Conservation (phyloP, 306 rosid species). For the Cicer cuneatum region DNA sequence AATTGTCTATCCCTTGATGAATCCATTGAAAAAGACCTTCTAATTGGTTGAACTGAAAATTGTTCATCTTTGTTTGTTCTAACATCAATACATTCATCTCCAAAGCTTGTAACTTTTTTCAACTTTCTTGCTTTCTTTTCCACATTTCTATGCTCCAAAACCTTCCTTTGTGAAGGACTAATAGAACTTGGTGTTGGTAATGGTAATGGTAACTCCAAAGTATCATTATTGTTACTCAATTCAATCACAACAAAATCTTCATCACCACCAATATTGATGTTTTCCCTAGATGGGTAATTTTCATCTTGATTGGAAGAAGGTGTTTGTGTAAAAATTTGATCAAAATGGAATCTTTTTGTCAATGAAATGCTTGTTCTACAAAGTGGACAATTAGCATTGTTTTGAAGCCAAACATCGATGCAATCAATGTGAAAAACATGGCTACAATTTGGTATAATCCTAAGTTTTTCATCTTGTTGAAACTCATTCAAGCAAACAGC, state of each 20-base stretch:
- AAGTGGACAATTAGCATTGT: constrained; percentile 94
- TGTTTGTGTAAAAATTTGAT: constrained; percentile 54
- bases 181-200: constrained; percentile 34
- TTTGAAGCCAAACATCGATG: constrained; percentile 93
- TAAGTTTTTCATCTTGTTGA: constrained; percentile 72
- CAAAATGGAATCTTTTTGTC: constrained; percentile 49
- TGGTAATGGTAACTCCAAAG: constrained; percentile 46
- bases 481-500: constrained; percentile 92
- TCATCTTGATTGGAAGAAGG: constrained; percentile 53
- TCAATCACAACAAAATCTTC: constrained; percentile 86
- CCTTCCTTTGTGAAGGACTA: constrained; percentile 54
- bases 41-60: constrained; percentile 77
- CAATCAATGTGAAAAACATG: constrained; percentile 93
- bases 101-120: constrained; percentile 79
- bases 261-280: constrained; percentile 42
- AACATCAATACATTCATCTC: constrained; percentile 83
- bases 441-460: constrained; percentile 82
- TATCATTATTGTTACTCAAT: constrained; percentile 50
- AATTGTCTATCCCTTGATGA: constrained; percentile 79
- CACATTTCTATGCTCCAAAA: constrained; percentile 40
- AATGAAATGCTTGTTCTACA: constrained; percentile 80
- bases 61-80: constrained; percentile 78
- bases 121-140: constrained; percentile 59
- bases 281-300: constrained; percentile 37
- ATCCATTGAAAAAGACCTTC: constrained; percentile 95